These are phyloP conservation scores for Collariella sp. DNA, from an alignment of 495 filamentous ascomycete species.

Conservation along the genomic window DNA sequence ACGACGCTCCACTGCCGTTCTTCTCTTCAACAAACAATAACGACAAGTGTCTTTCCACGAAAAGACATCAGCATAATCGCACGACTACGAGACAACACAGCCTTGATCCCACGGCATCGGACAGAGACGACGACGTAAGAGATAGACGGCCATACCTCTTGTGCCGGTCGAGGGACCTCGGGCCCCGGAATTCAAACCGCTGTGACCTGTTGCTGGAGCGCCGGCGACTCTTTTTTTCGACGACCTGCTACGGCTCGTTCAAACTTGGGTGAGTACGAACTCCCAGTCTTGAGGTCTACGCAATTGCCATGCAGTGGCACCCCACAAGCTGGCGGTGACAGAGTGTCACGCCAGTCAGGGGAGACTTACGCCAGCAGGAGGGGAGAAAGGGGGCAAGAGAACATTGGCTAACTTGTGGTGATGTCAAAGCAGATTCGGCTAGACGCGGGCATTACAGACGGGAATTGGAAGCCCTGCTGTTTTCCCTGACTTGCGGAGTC, in stretches of 20 bases:
- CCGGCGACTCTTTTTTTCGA: too few species aligned
- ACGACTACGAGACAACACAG: too few species aligned
- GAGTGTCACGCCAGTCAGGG: not conserved
- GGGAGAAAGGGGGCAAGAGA: not conserved
- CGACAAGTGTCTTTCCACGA: too few species aligned
- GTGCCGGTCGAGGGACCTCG: not conserved
- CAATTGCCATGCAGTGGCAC: not conserved
- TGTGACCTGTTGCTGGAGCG: too few species aligned
- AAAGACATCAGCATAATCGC: too few species aligned
- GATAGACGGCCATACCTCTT: not conserved
- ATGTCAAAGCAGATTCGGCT: not conserved
- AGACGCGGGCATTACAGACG: not conserved
- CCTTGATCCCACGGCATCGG: too few species aligned
- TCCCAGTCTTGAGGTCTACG: not conserved
- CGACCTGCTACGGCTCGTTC: too few species aligned
- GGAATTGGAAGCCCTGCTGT: not conserved
- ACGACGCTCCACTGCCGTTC: too few species aligned
- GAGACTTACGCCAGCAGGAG: not conserved
- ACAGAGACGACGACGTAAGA: not conserved
- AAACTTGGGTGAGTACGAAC: not conserved
- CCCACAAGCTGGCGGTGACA: not conserved
- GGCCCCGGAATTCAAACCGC: not conserved
- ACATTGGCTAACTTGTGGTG: not conserved
- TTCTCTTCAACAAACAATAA: too few species aligned
- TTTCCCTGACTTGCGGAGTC: not conserved